Percentiles rank a stretch among this genome's conserved stretches.
These are phyloP conservation scores for Clavariopsis aquatica DNA, from an alignment of 495 filamentous ascomycete genomes.

Conservation along the genomic window DNA sequence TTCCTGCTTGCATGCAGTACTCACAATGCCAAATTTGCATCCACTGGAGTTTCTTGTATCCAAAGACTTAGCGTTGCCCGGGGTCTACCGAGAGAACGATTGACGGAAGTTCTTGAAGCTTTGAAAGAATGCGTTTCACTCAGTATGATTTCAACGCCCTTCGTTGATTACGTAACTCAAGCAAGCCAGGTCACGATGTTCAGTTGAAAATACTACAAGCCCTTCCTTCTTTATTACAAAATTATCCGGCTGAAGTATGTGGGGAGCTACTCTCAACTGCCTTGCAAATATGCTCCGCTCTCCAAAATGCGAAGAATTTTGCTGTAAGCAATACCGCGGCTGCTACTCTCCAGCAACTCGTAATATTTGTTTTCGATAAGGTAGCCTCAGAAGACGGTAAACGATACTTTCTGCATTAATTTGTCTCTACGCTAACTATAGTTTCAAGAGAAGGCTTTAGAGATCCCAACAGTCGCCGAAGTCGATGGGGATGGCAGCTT, in stretches of 20 bases:
- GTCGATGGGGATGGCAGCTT: conserved; percentile 63
- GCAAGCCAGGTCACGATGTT: conserved; percentile 70
- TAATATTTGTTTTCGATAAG: conserved; percentile 90
- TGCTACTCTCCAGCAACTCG: conserved; percentile 90
- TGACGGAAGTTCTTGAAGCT: conserved; percentile 83
- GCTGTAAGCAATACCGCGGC: conserved; percentile 94
- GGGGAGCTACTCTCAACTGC: conserved; percentile 78
- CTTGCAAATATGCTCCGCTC: conserved; percentile 83
- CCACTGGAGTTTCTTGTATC: conserved; percentile 81
- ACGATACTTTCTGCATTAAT: conserved; percentile 23
- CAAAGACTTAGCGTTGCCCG: conserved; percentile 82
- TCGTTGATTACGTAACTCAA: background rate
- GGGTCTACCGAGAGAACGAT: conserved; percentile 68
- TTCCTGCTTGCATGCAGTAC: conserved; percentile 91
- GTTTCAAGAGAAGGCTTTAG: conserved; percentile 48
- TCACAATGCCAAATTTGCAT: conserved; percentile 83
- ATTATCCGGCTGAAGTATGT: conserved; percentile 79
- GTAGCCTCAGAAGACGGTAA: conserved; percentile 78
- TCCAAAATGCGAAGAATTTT: conserved; percentile 86
- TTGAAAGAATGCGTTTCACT: conserved; percentile 75
- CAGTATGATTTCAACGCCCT: conserved; percentile 46
- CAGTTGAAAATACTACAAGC: conserved; percentile 96
- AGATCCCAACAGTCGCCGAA: conserved; percentile 59
- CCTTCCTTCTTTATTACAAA: conserved; percentile 85
- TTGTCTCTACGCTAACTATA: background rate